A percentile compares a stretch with the other conserved stretches of the same genome.
phyloP scores from a whole-genome alignment of 805 yeast genomes.

The Yarrowia alimentaria region DNA sequence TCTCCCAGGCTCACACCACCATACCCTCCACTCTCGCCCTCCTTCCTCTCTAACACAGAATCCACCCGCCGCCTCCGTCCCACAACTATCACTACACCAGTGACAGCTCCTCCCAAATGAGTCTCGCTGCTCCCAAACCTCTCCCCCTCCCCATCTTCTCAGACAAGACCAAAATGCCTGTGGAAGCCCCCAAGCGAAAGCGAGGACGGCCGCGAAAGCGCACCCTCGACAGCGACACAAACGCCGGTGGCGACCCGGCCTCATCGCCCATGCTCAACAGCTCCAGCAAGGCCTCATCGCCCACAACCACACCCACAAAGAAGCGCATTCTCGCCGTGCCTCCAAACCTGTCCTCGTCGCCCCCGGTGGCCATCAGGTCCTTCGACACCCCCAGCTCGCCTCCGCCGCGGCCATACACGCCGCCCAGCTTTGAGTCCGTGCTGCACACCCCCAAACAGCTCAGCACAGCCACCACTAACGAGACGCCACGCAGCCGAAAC shows the following conservation, averaged over 20 bases:
- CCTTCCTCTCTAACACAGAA: constrained; percentile 12
- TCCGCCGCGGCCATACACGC: constrained; percentile 11
- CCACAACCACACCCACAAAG: constrained; percentile 15
- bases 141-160: constrained; percentile 8
- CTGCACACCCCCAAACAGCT: constrained; percentile 14
- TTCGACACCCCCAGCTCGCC: constrained; percentile 16
- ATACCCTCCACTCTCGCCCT: no score
- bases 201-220: constrained; percentile 22
- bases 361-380: constrained; percentile 4
- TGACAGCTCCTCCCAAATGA: background rate
- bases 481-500: constrained; percentile 15
- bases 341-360: constrained; percentile 17
- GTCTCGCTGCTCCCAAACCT: constrained; percentile 27
- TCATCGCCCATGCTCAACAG: constrained; percentile 13
- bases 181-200: constrained; percentile 4
- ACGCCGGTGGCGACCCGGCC: constrained; percentile 1
- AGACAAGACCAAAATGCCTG: constrained; percentile 4
- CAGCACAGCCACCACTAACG: constrained; percentile 9
- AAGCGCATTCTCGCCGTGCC: constrained; percentile 7
- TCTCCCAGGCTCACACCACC: no score
- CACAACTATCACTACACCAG: background rate
- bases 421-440: background rate
- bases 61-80: background rate
- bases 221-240: background rate
- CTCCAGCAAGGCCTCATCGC: background rate